Evolutionary conservation across 1,284 basidiomycete species (phyloP).

Genomic region (Apiotrichum gamsii): DNA sequence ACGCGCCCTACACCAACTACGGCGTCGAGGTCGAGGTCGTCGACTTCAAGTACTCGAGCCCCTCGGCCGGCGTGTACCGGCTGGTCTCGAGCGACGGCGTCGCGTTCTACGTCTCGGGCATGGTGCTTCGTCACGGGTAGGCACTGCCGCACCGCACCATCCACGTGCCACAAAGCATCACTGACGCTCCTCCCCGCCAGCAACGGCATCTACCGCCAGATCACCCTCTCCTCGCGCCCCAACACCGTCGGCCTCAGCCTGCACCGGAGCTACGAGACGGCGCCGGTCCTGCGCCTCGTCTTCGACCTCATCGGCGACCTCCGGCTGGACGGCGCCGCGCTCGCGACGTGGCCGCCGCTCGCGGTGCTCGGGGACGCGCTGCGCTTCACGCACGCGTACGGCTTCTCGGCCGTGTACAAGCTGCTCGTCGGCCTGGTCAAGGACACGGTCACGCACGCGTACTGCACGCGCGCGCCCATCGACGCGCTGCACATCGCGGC

Average conservation of each 20-base stretch:
- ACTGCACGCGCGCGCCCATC: background rate
- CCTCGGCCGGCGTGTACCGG: background rate
- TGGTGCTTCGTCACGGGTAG: background rate
- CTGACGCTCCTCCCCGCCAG: background rate
- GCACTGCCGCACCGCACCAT: too few species aligned
- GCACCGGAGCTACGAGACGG: background rate
- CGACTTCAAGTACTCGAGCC: background rate
- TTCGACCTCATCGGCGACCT: background rate
- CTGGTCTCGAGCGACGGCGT: background rate
- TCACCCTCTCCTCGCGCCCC: background rate
- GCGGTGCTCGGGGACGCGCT: background rate
- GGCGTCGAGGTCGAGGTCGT: background rate
- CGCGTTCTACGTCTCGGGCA: background rate
- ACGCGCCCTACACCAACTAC: too few species aligned
- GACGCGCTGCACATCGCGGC: conserved; percentile 1
- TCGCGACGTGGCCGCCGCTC: background rate
- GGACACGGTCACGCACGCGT: background rate
- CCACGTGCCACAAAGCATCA: background rate
- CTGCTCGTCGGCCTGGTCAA: background rate
- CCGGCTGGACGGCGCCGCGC: background rate
- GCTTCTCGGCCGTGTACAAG: background rate
- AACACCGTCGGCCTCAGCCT: background rate
- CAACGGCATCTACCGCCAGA: background rate
- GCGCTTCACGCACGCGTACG: background rate
- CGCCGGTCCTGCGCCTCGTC: background rate